These are phyloP conservation scores for Prunus kanzakura DNA, from an alignment of 306 rosid species.

Conservation along the genomic window DNA sequence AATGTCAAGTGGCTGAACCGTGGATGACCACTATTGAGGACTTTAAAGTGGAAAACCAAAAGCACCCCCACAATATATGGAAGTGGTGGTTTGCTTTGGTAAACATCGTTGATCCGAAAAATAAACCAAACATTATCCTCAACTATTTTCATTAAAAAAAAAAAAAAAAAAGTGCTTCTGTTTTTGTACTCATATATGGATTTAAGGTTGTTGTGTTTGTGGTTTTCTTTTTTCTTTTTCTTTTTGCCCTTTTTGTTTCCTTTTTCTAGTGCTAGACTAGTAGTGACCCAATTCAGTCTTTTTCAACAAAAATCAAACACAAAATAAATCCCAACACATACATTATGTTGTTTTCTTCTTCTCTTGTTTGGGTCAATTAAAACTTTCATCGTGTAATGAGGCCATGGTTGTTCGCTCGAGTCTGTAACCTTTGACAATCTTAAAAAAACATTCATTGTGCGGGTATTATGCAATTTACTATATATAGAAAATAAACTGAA, in stretches of 20 bases:
- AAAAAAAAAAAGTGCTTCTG: background rate
- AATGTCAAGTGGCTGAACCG: background rate
- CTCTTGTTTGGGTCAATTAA: too few relatives aligned
- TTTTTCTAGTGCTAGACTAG: background rate
- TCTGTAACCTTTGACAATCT: too few relatives aligned
- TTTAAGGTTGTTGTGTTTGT: background rate
- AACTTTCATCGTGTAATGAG: too few relatives aligned
- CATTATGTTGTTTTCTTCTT: too few relatives aligned
- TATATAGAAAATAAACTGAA: background rate
- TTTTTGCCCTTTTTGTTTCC: background rate
- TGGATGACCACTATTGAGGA: slow-evolving; percentile 12
- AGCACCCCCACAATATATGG: slow-evolving; percentile 24
- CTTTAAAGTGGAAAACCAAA: slow-evolving; percentile 37
- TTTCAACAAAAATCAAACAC: background rate
- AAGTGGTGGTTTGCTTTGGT: slow-evolving; percentile 31
- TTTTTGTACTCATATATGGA: background rate
- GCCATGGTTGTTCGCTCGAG: too few relatives aligned
- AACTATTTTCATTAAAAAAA: background rate
- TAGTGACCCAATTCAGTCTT: background rate
- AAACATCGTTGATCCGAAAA: background rate
- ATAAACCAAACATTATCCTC: background rate
- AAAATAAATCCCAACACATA: background rate
- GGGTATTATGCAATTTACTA: background rate
- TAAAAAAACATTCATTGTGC: too few relatives aligned
- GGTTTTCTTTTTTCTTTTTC: background rate